Evolutionary conservation across 192 early-diverging fungal species (phyloP), one percentile per base, ranked within the genome.

Genomic region (Spizellomyces punctatus): DNA sequence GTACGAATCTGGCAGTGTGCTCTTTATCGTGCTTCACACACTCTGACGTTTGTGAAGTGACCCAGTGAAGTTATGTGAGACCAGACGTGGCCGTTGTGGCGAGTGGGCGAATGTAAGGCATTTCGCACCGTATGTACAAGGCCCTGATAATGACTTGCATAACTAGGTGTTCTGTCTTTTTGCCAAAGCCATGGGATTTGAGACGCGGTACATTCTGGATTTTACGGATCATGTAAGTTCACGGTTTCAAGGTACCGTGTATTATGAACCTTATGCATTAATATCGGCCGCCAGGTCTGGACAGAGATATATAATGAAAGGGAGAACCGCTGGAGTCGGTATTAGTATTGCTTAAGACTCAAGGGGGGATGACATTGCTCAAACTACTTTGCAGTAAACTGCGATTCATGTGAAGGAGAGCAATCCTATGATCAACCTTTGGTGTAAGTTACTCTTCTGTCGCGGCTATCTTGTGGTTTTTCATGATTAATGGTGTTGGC

Each of bases 201-300:
- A 83, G 27, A 69, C 76, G 10, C 78, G 81, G 10, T 83, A 83
- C 48, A 66, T 80, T 12, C 55, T 78, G 49, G 81, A 83, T 55
- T 78, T 67, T 42, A 83, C 81, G 42, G 81, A 83, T 59, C 81
- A 83, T 65, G 81, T 81, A 36, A 36, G 27, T 36, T 3, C 27
- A 3, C 27, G 27, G 19, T 78, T 63, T 22, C 46, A 10, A 8
- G 76, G 1, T 17, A 36, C 55, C 45, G 10, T 2, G 66, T 19
- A 19, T 54, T 19, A 19, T 54, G 16, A 19, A n/a, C 52, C 3
- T 19, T 16, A 54, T 54, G 52, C 17, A 19, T 16, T 19, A 2
- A 19, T 19, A 54, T 16, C 1, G 52, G 17, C 17, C 52, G 74
- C 78, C 27, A 36, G 27, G 27, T 36, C 12, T 83, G 79, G 78